A percentile compares a stretch with the other conserved stretches of the same genome.
These are phyloP conservation scores for Blastobotrys terrestris DNA, from an alignment of 805 yeast genomes.

Conservation along the genomic window DNA sequence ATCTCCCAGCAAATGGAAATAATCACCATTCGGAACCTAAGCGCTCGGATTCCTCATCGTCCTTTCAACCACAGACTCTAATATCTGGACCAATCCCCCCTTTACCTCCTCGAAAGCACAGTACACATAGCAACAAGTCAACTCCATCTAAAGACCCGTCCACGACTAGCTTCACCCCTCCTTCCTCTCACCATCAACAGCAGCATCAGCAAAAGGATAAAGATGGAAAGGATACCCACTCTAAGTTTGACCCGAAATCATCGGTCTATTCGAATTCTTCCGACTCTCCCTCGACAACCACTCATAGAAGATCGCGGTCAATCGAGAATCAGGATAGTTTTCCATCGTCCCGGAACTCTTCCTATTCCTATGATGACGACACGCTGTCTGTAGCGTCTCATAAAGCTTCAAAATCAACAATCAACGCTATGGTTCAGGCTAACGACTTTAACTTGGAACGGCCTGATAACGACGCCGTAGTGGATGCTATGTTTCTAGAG, in stretches of 20 bases:
- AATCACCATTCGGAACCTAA: background rate
- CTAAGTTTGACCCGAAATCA: background rate
- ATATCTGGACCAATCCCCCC: slow-evolving; percentile 26
- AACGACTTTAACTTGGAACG: slow-evolving; percentile 47
- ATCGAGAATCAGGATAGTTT: background rate
- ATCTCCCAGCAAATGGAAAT: slow-evolving; percentile 17
- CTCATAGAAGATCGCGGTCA: background rate
- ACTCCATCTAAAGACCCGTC: background rate
- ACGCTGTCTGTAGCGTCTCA: slow-evolving; percentile 9
- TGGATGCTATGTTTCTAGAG: slow-evolving; percentile 69
- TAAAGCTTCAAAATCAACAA: slow-evolving; percentile 8
- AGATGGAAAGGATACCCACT: background rate
- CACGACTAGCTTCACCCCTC: background rate
- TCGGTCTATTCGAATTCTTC: background rate
- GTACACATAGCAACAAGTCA: background rate
- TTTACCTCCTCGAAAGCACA: slow-evolving; percentile 14
- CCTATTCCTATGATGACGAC: slow-evolving; percentile 13
- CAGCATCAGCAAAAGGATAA: background rate
- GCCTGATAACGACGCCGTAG: slow-evolving; percentile 59
- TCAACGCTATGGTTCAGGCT: slow-evolving; percentile 6
- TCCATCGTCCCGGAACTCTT: background rate
- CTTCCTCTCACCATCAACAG: background rate
- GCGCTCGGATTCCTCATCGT: slow-evolving; percentile 10
- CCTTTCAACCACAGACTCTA: slow-evolving; percentile 19
- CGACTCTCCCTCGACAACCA: background rate